phyloP scores from a whole-genome alignment of 805 yeast genomes.

The Kuraishia ogatae region DNA sequence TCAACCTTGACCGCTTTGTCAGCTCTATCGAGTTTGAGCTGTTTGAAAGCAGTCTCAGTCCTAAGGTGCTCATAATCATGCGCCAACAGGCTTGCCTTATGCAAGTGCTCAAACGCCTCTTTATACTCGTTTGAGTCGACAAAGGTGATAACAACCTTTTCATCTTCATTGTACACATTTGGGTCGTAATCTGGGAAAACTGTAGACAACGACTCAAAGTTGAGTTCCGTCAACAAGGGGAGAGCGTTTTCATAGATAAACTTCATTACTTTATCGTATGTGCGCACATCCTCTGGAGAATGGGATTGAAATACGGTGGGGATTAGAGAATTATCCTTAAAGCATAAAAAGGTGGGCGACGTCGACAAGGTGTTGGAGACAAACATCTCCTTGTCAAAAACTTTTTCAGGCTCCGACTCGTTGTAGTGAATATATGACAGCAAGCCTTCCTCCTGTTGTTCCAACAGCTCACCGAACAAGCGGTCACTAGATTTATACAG shows the following conservation, averaged over 20 bases:
- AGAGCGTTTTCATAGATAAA: conserved; percentile 41
- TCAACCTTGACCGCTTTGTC: conserved; percentile 35
- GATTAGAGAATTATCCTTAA: conserved; percentile 46
- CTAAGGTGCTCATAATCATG: conserved; percentile 40
- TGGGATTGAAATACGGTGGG: conserved; percentile 50
- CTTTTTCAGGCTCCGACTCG: conserved; percentile 19
- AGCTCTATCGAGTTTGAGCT: conserved; percentile 25
- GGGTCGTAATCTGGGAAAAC: conserved; percentile 26
- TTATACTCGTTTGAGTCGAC: conserved; percentile 30
- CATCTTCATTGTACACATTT: conserved; percentile 22
- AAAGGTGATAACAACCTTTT: conserved; percentile 39
- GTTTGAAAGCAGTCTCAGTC: conserved; percentile 28
- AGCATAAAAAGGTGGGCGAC: conserved; percentile 52
- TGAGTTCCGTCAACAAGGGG: conserved; percentile 48
- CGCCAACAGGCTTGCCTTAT: conserved; percentile 15
- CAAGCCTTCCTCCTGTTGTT: conserved; percentile 24
- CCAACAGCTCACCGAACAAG: conserved; percentile 28
- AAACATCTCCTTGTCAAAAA: conserved; percentile 36
- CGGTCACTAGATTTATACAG: conserved; percentile 44
- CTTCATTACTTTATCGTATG: conserved; percentile 32
- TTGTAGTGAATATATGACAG: conserved; percentile 36
- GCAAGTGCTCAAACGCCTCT: conserved; percentile 13
- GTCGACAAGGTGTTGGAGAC: conserved; percentile 46
- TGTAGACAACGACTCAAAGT: conserved; percentile 23
- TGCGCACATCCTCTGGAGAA: conserved; percentile 57